Percentiles rank a stretch among this genome's conserved stretches.
phyloP scores from a whole-genome alignment of 2,329 filamentous ascomycete genomes.

The Ophidiomyces ophidiicola region DNA sequence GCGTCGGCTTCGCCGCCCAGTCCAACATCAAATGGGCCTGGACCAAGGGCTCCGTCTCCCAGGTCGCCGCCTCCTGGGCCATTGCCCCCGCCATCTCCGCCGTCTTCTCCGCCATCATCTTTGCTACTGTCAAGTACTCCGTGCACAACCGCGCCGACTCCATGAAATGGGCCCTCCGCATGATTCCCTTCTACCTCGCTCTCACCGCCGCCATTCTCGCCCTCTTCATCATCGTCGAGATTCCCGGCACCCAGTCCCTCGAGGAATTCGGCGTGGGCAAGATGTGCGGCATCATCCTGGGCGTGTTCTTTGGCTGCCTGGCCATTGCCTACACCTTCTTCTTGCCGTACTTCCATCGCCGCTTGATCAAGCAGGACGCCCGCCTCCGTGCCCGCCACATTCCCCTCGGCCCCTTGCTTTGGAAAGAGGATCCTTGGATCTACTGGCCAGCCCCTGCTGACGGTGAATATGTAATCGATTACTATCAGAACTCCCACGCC shows the following conservation, averaged over 20 bases:
- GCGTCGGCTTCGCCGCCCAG: constrained; percentile 24
- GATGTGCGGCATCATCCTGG: constrained; percentile 22
- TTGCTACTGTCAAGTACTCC: constrained; percentile 38
- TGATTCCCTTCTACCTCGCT: constrained; percentile 40
- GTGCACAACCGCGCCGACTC: constrained; percentile 41
- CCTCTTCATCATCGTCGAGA: constrained; percentile 47
- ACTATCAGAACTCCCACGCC: constrained; percentile 25
- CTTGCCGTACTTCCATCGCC: constrained; percentile 27
- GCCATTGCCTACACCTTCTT: constrained; percentile 27
- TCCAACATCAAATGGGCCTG: constrained; percentile 32
- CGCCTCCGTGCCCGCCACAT: constrained; percentile 26
- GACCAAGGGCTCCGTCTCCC: constrained; percentile 35
- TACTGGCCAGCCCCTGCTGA: constrained; percentile 30
- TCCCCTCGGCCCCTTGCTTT: constrained; percentile 31
- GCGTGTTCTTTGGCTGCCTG: constrained; percentile 25
- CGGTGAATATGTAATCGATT: constrained; percentile 26
- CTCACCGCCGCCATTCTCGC: constrained; percentile 39
- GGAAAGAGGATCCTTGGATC: constrained; percentile 29
- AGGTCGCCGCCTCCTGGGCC: constrained; percentile 38
- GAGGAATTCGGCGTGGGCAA: constrained; percentile 24
- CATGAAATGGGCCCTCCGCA: constrained; percentile 39
- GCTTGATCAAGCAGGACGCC: constrained; percentile 25
- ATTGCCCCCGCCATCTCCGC: constrained; percentile 40
- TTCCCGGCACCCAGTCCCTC: constrained; percentile 23
- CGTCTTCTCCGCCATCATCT: constrained; percentile 39